Base-by-base conservation (phyloP, 2,329 filamentous ascomycete genomes). In the Metarhizium rileyi region DNA sequence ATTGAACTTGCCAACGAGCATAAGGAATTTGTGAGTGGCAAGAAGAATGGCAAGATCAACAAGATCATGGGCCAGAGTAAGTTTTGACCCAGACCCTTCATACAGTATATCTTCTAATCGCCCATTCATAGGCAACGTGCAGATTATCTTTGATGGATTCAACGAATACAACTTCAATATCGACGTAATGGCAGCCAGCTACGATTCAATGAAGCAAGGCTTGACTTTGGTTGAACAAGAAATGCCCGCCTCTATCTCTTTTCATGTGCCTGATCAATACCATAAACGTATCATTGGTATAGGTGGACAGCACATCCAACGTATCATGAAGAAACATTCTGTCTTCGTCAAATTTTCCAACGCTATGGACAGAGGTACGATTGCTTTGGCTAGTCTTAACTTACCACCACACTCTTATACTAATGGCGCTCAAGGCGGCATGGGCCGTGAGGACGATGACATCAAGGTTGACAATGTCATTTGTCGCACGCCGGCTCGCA, bases 151-250 rank as follows among this genome's bases (percentile, higher is more conserved):
- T 58, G 93, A 98, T 64, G 90, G 90, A 55, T 98, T 97, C 74
- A 95, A 96, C 68, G 93, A 98, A 72, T 98, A 97, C 77, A 97
- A 98, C 70, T 98, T 98, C 75, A 95, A 97, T 69, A 98, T 98
- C 57, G 93, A 98, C 63, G 91, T 98, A 50, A 90, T 93, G 64
- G 90, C 88, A 43, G 84, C 84, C 49, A 86, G 87, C 59, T 97
- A 96, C 65, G 90, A 96, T 56, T 90, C 90, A 3, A 93, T 93
- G 70, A 95, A 93, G 72, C 87, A 90, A 59, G 93, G 93, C 2
- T 73, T 98, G 53, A 84, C 86, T 56, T 79, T 98, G 51, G 93
- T 98, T 18, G 93, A 98, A 66, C 90, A 97, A 70, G 93, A 98
- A 70, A 97, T 98, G 90, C 93, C 93, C 38, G 93, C 93, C 28